These are phyloP conservation scores for Solanum megistacrolobum DNA, from an alignment of 257 asterid genomes.

Conservation along the genomic window DNA sequence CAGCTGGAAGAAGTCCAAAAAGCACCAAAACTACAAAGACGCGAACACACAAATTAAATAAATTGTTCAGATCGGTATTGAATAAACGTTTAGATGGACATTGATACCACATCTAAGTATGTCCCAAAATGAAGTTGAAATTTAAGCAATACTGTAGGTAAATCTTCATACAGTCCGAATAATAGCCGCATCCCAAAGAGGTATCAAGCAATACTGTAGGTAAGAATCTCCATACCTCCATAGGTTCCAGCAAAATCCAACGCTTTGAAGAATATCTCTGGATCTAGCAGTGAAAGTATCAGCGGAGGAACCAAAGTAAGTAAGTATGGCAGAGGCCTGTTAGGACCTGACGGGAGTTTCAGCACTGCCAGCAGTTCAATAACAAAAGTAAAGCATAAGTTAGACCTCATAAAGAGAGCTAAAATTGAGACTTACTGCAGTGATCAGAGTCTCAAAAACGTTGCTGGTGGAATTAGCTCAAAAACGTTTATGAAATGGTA, in stretches of 20 bases:
- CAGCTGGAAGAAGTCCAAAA: slow-evolving; percentile 82
- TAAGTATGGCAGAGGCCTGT: slow-evolving; percentile 50
- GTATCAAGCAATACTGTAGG: not conserved
- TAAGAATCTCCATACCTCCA: slow-evolving; percentile 46
- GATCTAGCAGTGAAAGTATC: slow-evolving; percentile 64
- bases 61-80: not conserved
- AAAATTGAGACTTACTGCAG: not conserved
- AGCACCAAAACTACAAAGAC: slow-evolving; percentile 52
- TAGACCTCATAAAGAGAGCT: not conserved
- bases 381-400: not conserved
- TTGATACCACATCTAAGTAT: not conserved
- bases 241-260: slow-evolving; percentile 94
- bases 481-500: not conserved
- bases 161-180: not conserved
- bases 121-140: not conserved
- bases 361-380: slow-evolving; percentile 49
- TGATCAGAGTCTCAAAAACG: not conserved
- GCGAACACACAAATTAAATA: not conserved
- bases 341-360: slow-evolving; percentile 56
- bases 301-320: slow-evolving; percentile 70
- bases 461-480: not conserved
- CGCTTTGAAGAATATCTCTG: slow-evolving; percentile 91
- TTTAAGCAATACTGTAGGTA: not conserved
- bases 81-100: not conserved
- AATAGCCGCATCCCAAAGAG: not conserved